phyloP scores from a whole-genome alignment of 257 asterid genomes.

The Ehretia macrophylla region DNA sequence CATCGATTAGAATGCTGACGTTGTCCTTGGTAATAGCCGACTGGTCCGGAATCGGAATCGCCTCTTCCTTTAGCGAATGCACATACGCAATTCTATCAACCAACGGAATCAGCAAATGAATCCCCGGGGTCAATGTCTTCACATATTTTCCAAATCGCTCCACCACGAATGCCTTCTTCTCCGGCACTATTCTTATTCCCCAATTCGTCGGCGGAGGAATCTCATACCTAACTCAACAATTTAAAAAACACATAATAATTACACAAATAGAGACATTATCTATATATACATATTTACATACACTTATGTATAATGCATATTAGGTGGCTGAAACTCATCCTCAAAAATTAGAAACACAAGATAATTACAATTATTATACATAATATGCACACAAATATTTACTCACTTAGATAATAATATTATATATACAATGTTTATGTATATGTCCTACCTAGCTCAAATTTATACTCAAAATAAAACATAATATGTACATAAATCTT shows the following conservation, averaged over 20 bases:
- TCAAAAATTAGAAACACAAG: no score
- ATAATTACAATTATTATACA: no score
- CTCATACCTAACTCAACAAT: constrained; percentile 41
- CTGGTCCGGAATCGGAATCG: constrained; percentile 71
- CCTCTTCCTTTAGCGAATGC: constrained; percentile 82
- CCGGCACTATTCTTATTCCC: constrained; percentile 88
- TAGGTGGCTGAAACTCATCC: no score
- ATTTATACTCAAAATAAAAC: no score
- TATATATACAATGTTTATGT: no score
- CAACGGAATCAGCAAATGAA: constrained; percentile 70
- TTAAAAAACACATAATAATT: constrained; percentile 9
- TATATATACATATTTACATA: no score
- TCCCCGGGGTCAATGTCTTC: constrained; percentile 79
- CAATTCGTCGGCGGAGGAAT: constrained; percentile 59
- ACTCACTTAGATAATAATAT: no score
- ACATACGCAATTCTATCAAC: constrained; percentile 83
- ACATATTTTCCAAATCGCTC: constrained; percentile 82
- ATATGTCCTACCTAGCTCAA: no score
- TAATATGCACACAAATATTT: no score
- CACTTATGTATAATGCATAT: no score
- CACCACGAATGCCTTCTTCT: constrained; percentile 69
- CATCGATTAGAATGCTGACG: constrained; percentile 74
- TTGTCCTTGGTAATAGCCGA: constrained; percentile 89
- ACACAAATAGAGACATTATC: no score
- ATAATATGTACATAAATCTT: no score